phyloP scores from a whole-genome alignment of 805 yeast species.

The Scheffersomyces spartinae region DNA sequence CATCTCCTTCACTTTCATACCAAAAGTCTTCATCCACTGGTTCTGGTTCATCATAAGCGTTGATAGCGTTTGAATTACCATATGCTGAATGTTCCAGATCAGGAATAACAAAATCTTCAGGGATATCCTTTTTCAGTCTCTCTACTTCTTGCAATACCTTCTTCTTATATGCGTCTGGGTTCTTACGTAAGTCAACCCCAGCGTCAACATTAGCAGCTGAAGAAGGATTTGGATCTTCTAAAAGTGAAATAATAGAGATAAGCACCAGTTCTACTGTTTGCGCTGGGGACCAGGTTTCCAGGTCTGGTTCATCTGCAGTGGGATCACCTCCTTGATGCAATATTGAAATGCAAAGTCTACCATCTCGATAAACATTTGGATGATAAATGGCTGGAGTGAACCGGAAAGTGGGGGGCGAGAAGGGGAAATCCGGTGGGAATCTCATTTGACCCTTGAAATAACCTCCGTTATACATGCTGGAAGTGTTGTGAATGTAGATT shows the following conservation, averaged over 20 bases:
- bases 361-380: conserved; percentile 92
- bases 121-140: conserved; percentile 74
- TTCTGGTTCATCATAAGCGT: conserved; percentile 36
- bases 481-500: conserved; percentile 82
- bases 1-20: conserved; percentile 59
- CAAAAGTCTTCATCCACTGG: conserved; percentile 74
- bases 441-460: conserved; percentile 90
- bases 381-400: conserved; percentile 91
- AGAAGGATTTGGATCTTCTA: conserved; percentile 87
- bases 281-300: conserved; percentile 90
- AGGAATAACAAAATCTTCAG: conserved; percentile 78
- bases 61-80: conserved; percentile 17
- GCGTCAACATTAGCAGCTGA: conserved; percentile 98
- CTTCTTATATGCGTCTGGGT: conserved; percentile 63
- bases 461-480: conserved; percentile 88
- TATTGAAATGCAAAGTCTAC: conserved; percentile 85
- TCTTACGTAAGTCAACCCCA: conserved; percentile 78
- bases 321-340: conserved; percentile 88
- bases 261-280: conserved; percentile 88
- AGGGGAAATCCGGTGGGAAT: conserved; percentile 87
- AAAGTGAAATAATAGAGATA: conserved; percentile 77
- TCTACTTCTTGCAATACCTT: conserved; percentile 75
- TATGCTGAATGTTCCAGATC: conserved; percentile 41
- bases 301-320: conserved; percentile 82
- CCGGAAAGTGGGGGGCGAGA: conserved; percentile 82